Evolutionary conservation across 805 yeast species (phyloP).

Genomic region (Candida railenensis): DNA sequence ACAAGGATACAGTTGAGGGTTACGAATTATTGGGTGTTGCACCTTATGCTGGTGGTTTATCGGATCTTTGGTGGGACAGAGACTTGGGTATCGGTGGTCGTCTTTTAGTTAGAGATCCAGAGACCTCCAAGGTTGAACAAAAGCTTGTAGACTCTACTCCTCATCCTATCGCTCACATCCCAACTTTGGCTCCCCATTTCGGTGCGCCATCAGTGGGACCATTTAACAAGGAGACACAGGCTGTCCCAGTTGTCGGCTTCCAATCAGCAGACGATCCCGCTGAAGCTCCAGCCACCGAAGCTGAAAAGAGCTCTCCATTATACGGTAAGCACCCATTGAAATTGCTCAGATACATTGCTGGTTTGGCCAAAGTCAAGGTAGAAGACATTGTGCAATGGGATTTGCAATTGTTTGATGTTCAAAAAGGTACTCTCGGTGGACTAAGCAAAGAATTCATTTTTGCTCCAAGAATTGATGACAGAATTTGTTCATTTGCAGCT

Average conservation of each 20-base stretch:
- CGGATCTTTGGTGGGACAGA: slow-evolving; percentile 75
- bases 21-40: slow-evolving; percentile 80
- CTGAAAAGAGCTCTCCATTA: slow-evolving; percentile 63
- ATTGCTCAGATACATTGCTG: slow-evolving; percentile 67
- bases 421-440: slow-evolving; percentile 78
- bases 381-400: slow-evolving; percentile 68
- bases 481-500: slow-evolving; percentile 78
- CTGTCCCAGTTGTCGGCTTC: slow-evolving; percentile 76
- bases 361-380: slow-evolving; percentile 56
- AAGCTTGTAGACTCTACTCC: slow-evolving; percentile 59
- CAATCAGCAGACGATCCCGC: slow-evolving; percentile 20
- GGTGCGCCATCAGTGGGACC: slow-evolving; percentile 69
- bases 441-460: slow-evolving; percentile 71
- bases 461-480: slow-evolving; percentile 84
- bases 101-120: slow-evolving; percentile 47
- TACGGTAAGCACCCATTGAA: slow-evolving; percentile 66
- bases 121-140: slow-evolving; percentile 33
- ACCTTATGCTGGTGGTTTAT: slow-evolving; percentile 74
- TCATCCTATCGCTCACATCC: slow-evolving; percentile 74
- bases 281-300: slow-evolving; percentile 52
- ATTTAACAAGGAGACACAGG: slow-evolving; percentile 72
- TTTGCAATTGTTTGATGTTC: slow-evolving; percentile 78
- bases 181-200: slow-evolving; percentile 85
- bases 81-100: slow-evolving; percentile 86
- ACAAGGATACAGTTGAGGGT: slow-evolving; percentile 63